phyloP scores from a whole-genome alignment of 2,329 filamentous ascomycete species.

The Clonostachys solani region DNA sequence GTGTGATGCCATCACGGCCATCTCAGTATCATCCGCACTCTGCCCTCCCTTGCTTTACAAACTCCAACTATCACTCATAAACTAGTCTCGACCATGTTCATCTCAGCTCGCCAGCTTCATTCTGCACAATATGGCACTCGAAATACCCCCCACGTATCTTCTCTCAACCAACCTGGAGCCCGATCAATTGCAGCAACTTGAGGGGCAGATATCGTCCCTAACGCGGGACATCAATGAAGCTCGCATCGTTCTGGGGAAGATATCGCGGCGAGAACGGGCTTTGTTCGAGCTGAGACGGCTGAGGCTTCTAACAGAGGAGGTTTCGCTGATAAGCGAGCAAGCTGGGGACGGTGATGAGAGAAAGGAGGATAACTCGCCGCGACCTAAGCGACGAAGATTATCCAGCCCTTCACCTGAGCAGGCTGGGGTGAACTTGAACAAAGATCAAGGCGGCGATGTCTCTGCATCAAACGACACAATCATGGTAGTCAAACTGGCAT shows the following conservation, averaged over 20 bases:
- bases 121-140: constrained; percentile 12
- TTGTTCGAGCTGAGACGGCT: constrained; percentile 71
- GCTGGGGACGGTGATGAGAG: neutral
- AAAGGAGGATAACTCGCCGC: neutral
- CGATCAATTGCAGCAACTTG: constrained; percentile 58
- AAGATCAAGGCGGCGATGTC: neutral
- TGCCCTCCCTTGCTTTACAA: neutral
- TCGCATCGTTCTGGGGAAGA: constrained; percentile 68
- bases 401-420: neutral
- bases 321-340: constrained; percentile 20
- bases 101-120: neutral
- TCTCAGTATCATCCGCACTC: too few species aligned
- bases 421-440: neutral
- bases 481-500: constrained; percentile 53
- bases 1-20: too few species aligned
- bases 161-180: constrained; percentile 64
- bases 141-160: constrained; percentile 65
- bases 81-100: neutral
- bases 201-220: constrained; percentile 59
- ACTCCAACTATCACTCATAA: neutral
- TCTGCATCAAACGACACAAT: constrained; percentile 18
- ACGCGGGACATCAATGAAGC: constrained; percentile 73
- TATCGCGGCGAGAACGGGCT: constrained; percentile 66
- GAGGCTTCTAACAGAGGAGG: constrained; percentile 52
- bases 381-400: constrained; percentile 1